Conservation (phyloP, 768 basidiomycete genomes). For the Amanita fuliginea region DNA sequence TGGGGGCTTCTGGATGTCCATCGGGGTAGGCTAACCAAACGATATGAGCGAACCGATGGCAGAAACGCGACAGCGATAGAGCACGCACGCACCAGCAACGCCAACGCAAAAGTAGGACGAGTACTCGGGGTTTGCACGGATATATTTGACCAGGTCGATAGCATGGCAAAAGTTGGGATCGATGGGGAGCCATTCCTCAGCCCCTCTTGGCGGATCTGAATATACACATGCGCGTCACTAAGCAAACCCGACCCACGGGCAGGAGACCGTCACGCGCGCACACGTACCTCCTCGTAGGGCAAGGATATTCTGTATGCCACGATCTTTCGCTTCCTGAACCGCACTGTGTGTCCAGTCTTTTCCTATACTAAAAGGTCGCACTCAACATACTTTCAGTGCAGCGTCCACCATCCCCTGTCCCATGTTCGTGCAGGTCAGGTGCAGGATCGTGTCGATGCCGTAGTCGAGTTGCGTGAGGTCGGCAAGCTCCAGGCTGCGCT, state of each 20-base stretch:
- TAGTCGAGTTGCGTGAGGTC: constrained; percentile 62
- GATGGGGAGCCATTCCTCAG: constrained; percentile 86
- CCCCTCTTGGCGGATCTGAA: constrained; percentile 84
- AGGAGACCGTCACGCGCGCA: no score
- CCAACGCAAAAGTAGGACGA: constrained; percentile 86
- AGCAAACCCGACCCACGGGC: no score
- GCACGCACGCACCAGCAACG: constrained; percentile 59
- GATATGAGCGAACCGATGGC: constrained; percentile 2
- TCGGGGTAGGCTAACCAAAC: constrained; percentile 72
- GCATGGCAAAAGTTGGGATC: constrained; percentile 80
- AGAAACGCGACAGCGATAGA: background rate
- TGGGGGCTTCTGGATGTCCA: constrained; percentile 57
- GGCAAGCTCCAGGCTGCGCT: constrained; percentile 81
- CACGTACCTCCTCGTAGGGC: constrained; percentile 79
- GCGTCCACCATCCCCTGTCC: constrained; percentile 78
- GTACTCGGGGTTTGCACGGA: constrained; percentile 67
- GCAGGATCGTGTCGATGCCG: constrained; percentile 80
- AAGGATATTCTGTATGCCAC: constrained; percentile 82
- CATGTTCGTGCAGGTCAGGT: constrained; percentile 98
- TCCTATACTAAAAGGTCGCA: background rate
- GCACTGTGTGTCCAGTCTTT: constrained; percentile 2
- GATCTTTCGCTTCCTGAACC: constrained; percentile 59
- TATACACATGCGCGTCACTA: background rate
- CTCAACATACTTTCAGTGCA: constrained; percentile 57
- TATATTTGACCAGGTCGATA: constrained; percentile 85